phyloP scores from a whole-genome alignment of 2,329 filamentous ascomycete species.

The Xylariaceae sp. region DNA sequence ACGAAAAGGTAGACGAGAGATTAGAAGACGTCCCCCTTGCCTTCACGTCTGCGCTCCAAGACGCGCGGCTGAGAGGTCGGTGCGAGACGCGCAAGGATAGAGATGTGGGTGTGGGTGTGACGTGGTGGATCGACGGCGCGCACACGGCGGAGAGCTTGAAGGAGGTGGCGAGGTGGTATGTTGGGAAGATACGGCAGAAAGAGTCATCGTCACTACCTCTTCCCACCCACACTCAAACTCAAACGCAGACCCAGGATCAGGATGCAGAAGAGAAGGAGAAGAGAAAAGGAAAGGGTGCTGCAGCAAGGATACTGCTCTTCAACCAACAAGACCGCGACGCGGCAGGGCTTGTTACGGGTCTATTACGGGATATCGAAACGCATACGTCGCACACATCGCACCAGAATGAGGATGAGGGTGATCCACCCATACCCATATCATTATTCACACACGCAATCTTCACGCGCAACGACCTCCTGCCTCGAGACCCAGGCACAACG shows the following conservation, averaged over 20 bases:
- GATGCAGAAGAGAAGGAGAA: no score
- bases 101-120: constrained; percentile 40
- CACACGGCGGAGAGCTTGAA: constrained; percentile 82
- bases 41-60: constrained; percentile 60
- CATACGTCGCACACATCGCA: no score
- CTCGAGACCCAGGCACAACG: constrained; percentile 20
- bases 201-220: no score
- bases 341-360: constrained; percentile 53
- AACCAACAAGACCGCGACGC: constrained; percentile 89
- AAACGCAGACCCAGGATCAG: no score
- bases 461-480: constrained; percentile 60
- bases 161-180: constrained; percentile 74
- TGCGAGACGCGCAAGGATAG: constrained; percentile 65
- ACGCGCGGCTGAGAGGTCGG: constrained; percentile 66
- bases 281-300: no score
- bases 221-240: no score
- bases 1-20: background rate
- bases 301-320: constrained; percentile 76
- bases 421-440: no score
- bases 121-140: constrained; percentile 82
- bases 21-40: constrained; percentile 39
- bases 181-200: constrained; percentile 33
- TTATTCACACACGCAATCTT: constrained; percentile 72
- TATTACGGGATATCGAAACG: constrained; percentile 52
- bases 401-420: constrained; percentile 3